These are phyloP conservation scores for Camelina laxa DNA, from an alignment of 345 rosid species.

Conservation along the genomic window DNA sequence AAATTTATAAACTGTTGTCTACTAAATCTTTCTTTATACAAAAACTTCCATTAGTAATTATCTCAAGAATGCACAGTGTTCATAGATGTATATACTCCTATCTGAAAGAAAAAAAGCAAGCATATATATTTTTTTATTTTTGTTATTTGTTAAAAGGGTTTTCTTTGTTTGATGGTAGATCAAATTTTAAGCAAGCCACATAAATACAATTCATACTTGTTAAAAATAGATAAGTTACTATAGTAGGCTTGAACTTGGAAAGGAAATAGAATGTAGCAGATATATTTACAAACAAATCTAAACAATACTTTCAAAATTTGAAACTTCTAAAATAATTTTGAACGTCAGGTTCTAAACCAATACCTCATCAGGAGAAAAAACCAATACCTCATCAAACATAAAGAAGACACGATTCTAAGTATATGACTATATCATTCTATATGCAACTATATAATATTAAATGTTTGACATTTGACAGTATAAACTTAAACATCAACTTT, in stretches of 20 bases:
- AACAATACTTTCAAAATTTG: neutral
- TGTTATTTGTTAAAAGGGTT: no score
- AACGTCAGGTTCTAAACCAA: neutral
- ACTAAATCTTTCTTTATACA: no score
- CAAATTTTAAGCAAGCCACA: no score
- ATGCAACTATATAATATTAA: constrained; percentile 3
- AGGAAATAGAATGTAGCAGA: neutral
- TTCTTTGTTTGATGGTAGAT: no score
- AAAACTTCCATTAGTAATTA: no score
- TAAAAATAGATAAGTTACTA: no score
- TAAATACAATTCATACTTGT: no score
- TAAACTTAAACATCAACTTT: constrained; percentile 37
- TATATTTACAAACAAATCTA: neutral
- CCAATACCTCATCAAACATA: constrained; percentile 24
- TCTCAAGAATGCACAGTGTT: no score
- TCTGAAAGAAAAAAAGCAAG: no score
- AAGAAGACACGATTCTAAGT: constrained; percentile 20
- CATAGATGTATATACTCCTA: no score
- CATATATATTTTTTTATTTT: no score
- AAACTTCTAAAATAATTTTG: neutral
- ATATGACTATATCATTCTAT: neutral
- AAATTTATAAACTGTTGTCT: no score
- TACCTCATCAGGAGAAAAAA: neutral
- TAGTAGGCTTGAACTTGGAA: neutral
- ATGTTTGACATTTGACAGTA: neutral